phyloP scores from a whole-genome alignment of 2,329 filamentous ascomycete genomes.

The Fusarium xylarioides region DNA sequence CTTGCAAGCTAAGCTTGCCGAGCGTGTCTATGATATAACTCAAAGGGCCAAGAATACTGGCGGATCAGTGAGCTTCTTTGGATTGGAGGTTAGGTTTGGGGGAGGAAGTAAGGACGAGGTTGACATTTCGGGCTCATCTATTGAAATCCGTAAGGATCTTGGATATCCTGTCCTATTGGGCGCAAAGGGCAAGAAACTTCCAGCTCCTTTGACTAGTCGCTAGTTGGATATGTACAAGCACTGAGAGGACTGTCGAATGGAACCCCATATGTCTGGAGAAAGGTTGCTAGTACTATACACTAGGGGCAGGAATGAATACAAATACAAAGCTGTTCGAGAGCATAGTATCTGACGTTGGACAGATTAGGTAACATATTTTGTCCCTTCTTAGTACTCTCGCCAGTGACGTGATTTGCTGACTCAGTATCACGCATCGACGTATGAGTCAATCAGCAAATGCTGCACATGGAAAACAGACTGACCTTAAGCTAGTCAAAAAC shows the following conservation, averaged over 20 bases:
- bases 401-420: background rate
- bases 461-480: background rate
- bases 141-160: background rate
- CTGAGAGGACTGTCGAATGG: background rate
- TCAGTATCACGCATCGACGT: background rate
- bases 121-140: fast-evolving
- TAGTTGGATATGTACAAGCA: background rate
- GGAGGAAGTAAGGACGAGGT: background rate
- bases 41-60: background rate
- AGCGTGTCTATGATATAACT: background rate
- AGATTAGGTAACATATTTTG: background rate
- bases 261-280: fast-evolving
- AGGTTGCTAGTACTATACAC: fast-evolving
- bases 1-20: fast-evolving
- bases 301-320: background rate
- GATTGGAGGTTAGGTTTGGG: background rate
- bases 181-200: background rate
- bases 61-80: background rate
- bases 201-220: background rate
- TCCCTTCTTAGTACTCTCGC: fast-evolving
- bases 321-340: background rate
- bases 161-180: background rate
- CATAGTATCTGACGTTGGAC: too few relatives aligned
- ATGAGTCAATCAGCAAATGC: background rate
- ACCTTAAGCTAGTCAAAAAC: too few relatives aligned